Base-by-base conservation (phyloP, 2,329 filamentous ascomycete species). In the Claviceps humidiphila region DNA sequence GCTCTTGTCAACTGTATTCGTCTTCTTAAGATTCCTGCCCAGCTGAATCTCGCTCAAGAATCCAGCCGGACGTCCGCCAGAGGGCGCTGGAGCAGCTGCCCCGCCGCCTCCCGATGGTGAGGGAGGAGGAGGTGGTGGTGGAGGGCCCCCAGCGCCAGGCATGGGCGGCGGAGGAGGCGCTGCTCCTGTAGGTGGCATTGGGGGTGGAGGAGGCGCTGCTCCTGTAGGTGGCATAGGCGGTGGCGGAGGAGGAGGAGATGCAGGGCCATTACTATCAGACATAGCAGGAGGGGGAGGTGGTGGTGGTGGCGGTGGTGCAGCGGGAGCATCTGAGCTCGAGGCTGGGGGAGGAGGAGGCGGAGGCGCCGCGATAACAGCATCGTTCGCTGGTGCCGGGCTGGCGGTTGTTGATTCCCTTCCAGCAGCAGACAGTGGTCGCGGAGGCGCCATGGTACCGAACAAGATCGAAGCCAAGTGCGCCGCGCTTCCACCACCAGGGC, bases 361-460 rank as follows among this genome's bases (percentile, higher is more conserved):
- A 62, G 64, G 71, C 53, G 64, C 68, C 41, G 64, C 70, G 47
- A 63, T 71, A 53, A 64, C 69, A 53, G 67, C 68, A 54, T 68
- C 71, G 61, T 61, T 71, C 9, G 65, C 65, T 7, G 67, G 65
- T n/a, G 62, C 64, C 38, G 68, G 67, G 53, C 66, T 70, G 7
- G 61, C 57, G 16, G 71, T 65, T 17, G 71, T 64, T 8, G 73
- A 73, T 60, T 87, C 86, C 58, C 86, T 82, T 51, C 87, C 89
- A 66, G 87, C 82, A 6, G 89, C 85, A 20, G 88, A 94, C 45
- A 96, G 71, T 34, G 91, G 90, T 50, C 91, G 82, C 14, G 93
- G 91, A 41, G 93, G 91, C 9, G 81, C 91, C 90, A 98, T 97
- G 50, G 90, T 95, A 54, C 93, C 91, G 65, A 98, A 98, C 20